Percentiles rank a stretch among this genome's conserved stretches.
Evolutionary conservation across 805 yeast genomes (phyloP).

Genomic region (Ogataea thermomethanolica): DNA sequence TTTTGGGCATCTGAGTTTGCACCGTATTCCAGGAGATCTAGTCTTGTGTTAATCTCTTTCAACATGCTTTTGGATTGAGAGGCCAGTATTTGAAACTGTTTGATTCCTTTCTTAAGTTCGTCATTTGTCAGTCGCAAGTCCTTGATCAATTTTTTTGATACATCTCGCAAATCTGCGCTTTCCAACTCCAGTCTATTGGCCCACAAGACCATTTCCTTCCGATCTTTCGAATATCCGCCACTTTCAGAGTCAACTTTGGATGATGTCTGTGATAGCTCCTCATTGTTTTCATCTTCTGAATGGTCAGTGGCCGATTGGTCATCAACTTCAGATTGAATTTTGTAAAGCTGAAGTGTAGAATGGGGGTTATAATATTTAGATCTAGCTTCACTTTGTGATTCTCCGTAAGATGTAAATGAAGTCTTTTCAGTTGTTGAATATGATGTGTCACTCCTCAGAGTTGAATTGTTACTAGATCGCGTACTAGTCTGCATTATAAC

Average conservation of each 20-base stretch:
- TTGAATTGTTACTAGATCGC: no score
- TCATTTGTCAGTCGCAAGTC: slow-evolving; percentile 12
- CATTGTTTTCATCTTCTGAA: slow-evolving; percentile 9
- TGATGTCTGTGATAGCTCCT: neutral
- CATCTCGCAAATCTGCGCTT: slow-evolving; percentile 39
- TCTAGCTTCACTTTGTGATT: no score
- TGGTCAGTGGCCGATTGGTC: slow-evolving; percentile 16
- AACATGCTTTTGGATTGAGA: slow-evolving; percentile 12
- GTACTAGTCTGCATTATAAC: no score
- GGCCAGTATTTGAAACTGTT: slow-evolving; percentile 8
- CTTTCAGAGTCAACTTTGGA: neutral
- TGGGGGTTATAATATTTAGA: neutral
- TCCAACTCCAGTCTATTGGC: slow-evolving; percentile 50
- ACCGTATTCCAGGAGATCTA: slow-evolving; percentile 5
- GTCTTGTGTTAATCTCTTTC: slow-evolving; percentile 10
- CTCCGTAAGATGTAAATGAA: no score
- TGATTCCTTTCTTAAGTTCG: slow-evolving; percentile 8
- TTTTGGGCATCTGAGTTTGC: neutral
- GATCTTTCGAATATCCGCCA: slow-evolving; percentile 16
- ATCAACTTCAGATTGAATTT: neutral
- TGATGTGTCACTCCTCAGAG: no score
- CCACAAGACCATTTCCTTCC: slow-evolving; percentile 40
- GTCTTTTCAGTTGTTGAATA: no score
- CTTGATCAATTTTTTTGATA: slow-evolving; percentile 19
- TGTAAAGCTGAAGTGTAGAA: slow-evolving; percentile 3